Evolutionary conservation across 1,139 yeast species (phyloP).

Genomic region (Geotrichum fermentans): DNA sequence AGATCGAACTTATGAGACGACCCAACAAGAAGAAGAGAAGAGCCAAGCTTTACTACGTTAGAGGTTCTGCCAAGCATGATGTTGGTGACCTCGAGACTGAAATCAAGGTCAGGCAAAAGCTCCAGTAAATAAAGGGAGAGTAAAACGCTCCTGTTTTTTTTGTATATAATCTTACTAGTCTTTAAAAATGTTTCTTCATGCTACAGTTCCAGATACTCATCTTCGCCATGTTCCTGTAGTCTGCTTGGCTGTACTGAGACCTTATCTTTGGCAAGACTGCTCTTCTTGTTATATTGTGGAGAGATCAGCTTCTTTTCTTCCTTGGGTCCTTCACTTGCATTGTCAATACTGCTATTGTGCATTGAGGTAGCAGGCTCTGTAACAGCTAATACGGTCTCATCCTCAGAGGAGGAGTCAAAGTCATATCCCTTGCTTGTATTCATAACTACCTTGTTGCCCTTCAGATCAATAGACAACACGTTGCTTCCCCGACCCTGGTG

Average conservation of each 20-base stretch:
- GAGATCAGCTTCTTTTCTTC: slow-evolving; percentile 37
- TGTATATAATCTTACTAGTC: not conserved
- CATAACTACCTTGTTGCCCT: slow-evolving; percentile 67
- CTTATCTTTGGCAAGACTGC: not conserved
- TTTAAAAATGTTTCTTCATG: not conserved
- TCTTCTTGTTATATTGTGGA: slow-evolving; percentile 23
- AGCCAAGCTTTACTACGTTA: slow-evolving; percentile 81
- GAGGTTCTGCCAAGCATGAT: slow-evolving; percentile 69
- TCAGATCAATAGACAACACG: slow-evolving; percentile 70
- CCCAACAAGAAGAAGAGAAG: slow-evolving; percentile 66
- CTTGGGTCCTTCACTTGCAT: slow-evolving; percentile 11
- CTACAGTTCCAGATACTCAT: slow-evolving; percentile 15
- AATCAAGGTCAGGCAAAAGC: slow-evolving; percentile 14
- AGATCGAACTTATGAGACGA: slow-evolving; percentile 68
- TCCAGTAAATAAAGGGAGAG: not conserved
- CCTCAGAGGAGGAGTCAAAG: slow-evolving; percentile 24
- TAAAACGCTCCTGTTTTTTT: not conserved
- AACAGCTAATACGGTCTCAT: slow-evolving; percentile 5
- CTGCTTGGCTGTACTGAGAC: slow-evolving; percentile 6
- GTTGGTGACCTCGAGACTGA: slow-evolving; percentile 66
- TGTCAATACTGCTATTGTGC: no score
- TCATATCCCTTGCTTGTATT: slow-evolving; percentile 33
- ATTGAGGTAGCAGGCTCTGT: not conserved
- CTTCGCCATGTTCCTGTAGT: slow-evolving; percentile 14
- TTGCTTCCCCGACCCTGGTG: slow-evolving; percentile 61